Percentiles rank a stretch among this genome's conserved stretches.
These are phyloP conservation scores for Quercus gilva DNA, from an alignment of 306 rosid genomes.

Conservation along the genomic window DNA sequence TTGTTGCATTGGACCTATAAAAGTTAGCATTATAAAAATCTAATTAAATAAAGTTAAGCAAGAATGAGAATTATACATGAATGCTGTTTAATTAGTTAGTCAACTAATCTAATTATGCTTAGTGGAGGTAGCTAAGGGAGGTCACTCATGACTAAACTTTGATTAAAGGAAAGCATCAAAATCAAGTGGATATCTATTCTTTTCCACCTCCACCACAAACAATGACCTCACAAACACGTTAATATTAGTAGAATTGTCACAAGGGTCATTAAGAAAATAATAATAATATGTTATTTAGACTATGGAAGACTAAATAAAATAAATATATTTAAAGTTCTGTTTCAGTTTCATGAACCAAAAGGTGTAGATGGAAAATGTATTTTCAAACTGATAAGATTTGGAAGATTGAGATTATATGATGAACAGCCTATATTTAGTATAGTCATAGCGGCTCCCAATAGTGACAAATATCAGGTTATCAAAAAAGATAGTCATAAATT, in stretches of 20 bases:
- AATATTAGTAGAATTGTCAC: not conserved
- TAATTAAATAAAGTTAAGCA: not conserved
- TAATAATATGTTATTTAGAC: too few species aligned
- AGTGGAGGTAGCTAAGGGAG: constrained; percentile 10
- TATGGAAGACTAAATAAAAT: too few species aligned
- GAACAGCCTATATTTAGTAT: too few species aligned
- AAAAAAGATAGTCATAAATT: too few species aligned
- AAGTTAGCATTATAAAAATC: not conserved
- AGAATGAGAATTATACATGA: not conserved
- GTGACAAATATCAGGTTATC: too few species aligned
- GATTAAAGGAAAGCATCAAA: constrained; percentile 4
- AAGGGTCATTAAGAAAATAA: not conserved
- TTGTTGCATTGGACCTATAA: not conserved
- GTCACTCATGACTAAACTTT: not conserved
- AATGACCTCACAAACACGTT: not conserved
- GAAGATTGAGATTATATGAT: too few species aligned
- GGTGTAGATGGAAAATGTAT: too few species aligned
- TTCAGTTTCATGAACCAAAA: too few species aligned
- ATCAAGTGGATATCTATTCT: constrained; percentile 15
- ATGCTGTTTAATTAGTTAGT: not conserved
- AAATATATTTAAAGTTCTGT: too few species aligned
- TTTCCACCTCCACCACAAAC: constrained; percentile 14
- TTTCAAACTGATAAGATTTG: too few species aligned
- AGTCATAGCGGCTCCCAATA: too few species aligned
- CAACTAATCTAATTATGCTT: not conserved